These are phyloP conservation scores for Heimioporus punctisporus DNA, from an alignment of 1,284 basidiomycete genomes.

Conservation along the genomic window DNA sequence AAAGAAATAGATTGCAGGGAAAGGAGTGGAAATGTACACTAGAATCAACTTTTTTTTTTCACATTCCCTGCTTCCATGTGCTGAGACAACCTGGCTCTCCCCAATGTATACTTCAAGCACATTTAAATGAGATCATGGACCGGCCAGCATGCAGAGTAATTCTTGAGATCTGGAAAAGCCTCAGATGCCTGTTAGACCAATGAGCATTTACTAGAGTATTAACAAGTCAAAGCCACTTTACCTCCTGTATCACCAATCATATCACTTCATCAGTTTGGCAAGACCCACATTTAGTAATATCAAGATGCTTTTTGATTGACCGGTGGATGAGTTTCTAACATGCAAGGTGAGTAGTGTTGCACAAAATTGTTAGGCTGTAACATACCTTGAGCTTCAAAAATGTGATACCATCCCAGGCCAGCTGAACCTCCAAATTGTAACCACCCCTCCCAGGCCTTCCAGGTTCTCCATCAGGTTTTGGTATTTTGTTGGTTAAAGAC, in stretches of 20 bases:
- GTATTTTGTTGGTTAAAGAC: constrained; percentile 5
- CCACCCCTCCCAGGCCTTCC: constrained; percentile 7
- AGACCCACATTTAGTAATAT: constrained; percentile 1
- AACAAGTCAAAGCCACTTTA: too few species aligned
- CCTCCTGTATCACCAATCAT: constrained; percentile 2
- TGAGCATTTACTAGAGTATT: neutral
- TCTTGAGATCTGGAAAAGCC: constrained; percentile 4
- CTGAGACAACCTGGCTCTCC: neutral
- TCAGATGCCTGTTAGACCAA: neutral
- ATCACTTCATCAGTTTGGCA: neutral
- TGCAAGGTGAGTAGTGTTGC: neutral
- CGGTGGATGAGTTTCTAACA: constrained; percentile 5
- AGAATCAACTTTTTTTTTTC: neutral
- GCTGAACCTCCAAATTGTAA: constrained; percentile 8
- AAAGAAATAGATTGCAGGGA: too few species aligned
- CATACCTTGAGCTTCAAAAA: constrained; percentile 3
- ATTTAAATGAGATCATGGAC: constrained; percentile 8
- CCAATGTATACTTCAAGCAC: constrained; percentile 9
- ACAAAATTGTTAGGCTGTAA: neutral
- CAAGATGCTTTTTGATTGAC: constrained; percentile 5
- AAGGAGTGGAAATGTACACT: too few species aligned
- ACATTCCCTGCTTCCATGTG: neutral
- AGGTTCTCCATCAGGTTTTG: constrained; percentile 7
- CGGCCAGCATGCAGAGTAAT: constrained; percentile 4
- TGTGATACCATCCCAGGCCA: neutral